phyloP scores from a whole-genome alignment of 495 filamentous ascomycete genomes.

The Penicillium salamii region DNA sequence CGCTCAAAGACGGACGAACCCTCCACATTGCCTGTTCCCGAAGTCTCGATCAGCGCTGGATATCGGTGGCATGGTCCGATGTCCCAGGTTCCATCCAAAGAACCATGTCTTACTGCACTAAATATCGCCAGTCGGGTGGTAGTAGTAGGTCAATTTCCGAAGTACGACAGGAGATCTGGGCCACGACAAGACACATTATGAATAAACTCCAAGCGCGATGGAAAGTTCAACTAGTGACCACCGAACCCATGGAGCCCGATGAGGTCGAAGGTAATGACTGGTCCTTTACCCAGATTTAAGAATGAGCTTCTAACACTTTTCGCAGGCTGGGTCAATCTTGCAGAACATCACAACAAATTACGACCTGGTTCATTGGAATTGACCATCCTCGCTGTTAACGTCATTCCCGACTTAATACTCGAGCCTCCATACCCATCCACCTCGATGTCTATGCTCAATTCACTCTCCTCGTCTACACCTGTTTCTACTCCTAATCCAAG shows the following conservation, averaged over 20 bases:
- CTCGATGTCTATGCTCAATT: conserved; percentile 32
- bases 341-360: conserved; percentile 43
- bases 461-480: conserved; percentile 34
- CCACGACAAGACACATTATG: conserved; percentile 74
- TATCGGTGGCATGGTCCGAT: conserved; percentile 91
- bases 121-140: conserved; percentile 55
- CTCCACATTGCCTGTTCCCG: conserved; percentile 86
- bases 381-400: conserved; percentile 63
- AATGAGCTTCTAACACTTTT: conserved; percentile 4
- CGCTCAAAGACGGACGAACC: conserved; percentile 78
- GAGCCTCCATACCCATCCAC: conserved; percentile 30
- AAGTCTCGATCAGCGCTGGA: conserved; percentile 80
- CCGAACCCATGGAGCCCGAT: conserved; percentile 66
- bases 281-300: neutral
- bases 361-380: conserved; percentile 49
- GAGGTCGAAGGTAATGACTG: conserved; percentile 61
- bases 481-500: conserved; percentile 48
- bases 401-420: conserved; percentile 63
- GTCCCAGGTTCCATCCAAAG: conserved; percentile 73
- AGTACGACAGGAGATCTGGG: conserved; percentile 79
- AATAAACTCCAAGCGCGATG: conserved; percentile 68
- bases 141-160: conserved; percentile 57
- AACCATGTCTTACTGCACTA: conserved; percentile 75
- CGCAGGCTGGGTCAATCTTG: conserved; percentile 46
- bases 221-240: conserved; percentile 75